Base-by-base conservation (phyloP, 805 yeast species). In the Cyberlindnera americana region DNA sequence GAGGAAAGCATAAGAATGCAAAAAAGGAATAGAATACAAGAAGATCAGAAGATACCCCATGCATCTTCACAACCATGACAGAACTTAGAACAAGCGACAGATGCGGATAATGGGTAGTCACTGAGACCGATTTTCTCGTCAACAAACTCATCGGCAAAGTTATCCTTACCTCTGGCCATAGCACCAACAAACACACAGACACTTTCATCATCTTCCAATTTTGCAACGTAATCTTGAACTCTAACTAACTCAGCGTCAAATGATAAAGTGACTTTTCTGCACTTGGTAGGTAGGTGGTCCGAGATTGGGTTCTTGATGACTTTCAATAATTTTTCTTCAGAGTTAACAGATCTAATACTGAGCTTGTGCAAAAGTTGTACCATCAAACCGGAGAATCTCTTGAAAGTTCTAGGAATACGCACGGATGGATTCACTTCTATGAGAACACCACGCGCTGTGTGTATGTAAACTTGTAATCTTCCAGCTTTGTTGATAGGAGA, bases 401-500 rank as follows among this genome's bases (percentile, higher is more conserved):
- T 93, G 69, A 93, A 93, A 1, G 99, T 93, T 71, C 99, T 83
- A 47, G 99, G 99, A 52, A 93, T 93, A 64, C 99, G 83, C 40
- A 93, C 97, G 25, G 86, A 76, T 32, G 99, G 99, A 61, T 91
- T 93, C 45, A 93, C 95, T 63, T 93, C 99, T 54, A 93, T 78
- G 46, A 93, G 77, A 12, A 93, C 96, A 19, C 96, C 96, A 52
- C 91, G 77, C 15, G 96, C 91, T 11, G 99, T 93, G 54, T 88
- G 96, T 43, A 93, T 89, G 65, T 91, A 93, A 12, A 93, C 99
- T 65, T 93, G 99, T 51, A 93, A 73, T 63, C 80, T 87, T 8
- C 99, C 99, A 6, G 97, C 98, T 65, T 93, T 93, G 69, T 93
- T 93, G 56, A 93, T 84, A 30, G 99, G 99, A n/a, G 96, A 87